Evolutionary conservation across 1,284 basidiomycete genomes (phyloP).

Genomic region (Amylostereum areolatum): DNA sequence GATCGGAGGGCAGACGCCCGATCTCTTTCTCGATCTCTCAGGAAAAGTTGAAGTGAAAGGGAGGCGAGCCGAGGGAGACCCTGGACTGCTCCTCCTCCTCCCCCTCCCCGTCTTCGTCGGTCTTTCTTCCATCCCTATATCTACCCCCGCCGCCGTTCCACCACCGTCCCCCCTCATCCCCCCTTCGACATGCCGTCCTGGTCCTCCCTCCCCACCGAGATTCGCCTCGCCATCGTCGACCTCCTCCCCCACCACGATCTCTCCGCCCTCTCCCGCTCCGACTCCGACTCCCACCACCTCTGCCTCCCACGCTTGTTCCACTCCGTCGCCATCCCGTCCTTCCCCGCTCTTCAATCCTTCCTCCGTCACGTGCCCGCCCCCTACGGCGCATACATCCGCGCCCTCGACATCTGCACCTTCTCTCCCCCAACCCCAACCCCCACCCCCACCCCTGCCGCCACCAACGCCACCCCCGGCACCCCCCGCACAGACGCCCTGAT

Average conservation of each 20-base stretch:
- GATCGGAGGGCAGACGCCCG: no score
- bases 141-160: background rate
- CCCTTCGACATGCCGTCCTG: no score
- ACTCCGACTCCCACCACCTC: conserved; percentile 42
- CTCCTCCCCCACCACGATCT: conserved; percentile 38
- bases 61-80: no score
- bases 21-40: no score
- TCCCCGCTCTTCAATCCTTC: conserved; percentile 43
- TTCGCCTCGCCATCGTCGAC: conserved; percentile 53
- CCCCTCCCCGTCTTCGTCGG: background rate
- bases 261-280: conserved; percentile 34
- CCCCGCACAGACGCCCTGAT: conserved; percentile 39
- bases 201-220: conserved; percentile 56
- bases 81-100: background rate
- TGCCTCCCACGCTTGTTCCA: conserved; percentile 56
- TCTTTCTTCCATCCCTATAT: background rate
- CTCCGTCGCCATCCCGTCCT: conserved; percentile 40
- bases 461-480: conserved; percentile 3
- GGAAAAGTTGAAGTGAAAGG: no score
- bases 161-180: background rate
- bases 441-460: conserved; percentile 2
- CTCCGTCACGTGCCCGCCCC: conserved; percentile 46
- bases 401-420: conserved; percentile 48
- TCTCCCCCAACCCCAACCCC: conserved; percentile 6
- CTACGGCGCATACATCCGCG: conserved; percentile 49